phyloP scores from a whole-genome alignment of 148 eudicot species.

The Suaeda aralocaspica region DNA sequence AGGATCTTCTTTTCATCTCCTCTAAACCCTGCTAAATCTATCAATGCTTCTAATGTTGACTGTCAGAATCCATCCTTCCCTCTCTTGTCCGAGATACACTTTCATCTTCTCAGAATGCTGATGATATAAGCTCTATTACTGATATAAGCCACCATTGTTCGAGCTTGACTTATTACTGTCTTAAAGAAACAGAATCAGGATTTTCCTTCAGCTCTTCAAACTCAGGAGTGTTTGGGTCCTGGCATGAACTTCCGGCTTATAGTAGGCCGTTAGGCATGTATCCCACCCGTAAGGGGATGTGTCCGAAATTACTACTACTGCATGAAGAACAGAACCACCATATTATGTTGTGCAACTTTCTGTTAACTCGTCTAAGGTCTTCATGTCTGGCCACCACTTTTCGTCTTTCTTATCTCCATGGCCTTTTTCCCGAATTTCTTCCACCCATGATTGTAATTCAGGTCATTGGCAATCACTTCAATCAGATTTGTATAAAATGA shows the following conservation, averaged over 20 bases:
- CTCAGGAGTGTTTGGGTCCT: slow-evolving; percentile 45
- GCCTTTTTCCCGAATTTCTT: slow-evolving; percentile 66
- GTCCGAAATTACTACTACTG: slow-evolving; percentile 89
- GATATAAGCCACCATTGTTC: slow-evolving; percentile 63
- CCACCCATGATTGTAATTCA: slow-evolving; percentile 82
- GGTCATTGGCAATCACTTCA: slow-evolving; percentile 41
- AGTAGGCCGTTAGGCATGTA: slow-evolving; percentile 70
- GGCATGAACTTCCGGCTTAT: slow-evolving; percentile 73
- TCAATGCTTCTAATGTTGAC: slow-evolving; percentile 50
- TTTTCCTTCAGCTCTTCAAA: slow-evolving; percentile 42
- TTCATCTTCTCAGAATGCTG: slow-evolving; percentile 79
- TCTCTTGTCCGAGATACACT: slow-evolving; percentile 77
- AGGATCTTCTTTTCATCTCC: slow-evolving; percentile 43
- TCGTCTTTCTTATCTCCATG: slow-evolving; percentile 76
- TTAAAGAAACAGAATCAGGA: slow-evolving; percentile 53
- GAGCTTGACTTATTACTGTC: slow-evolving; percentile 66
- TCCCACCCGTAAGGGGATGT: slow-evolving; percentile 84
- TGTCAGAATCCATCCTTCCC: slow-evolving; percentile 54
- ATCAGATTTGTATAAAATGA: slow-evolving; percentile 50
- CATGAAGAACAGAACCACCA: slow-evolving; percentile 97
- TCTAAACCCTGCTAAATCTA: slow-evolving; percentile 42
- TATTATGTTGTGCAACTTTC: slow-evolving; percentile 69
- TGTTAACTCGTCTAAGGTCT: slow-evolving; percentile 46
- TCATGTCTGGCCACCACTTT: slow-evolving; percentile 81
- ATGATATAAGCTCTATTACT: slow-evolving; percentile 73